Conservation (phyloP, 345 rosid genomes). For the Draba incana region DNA sequence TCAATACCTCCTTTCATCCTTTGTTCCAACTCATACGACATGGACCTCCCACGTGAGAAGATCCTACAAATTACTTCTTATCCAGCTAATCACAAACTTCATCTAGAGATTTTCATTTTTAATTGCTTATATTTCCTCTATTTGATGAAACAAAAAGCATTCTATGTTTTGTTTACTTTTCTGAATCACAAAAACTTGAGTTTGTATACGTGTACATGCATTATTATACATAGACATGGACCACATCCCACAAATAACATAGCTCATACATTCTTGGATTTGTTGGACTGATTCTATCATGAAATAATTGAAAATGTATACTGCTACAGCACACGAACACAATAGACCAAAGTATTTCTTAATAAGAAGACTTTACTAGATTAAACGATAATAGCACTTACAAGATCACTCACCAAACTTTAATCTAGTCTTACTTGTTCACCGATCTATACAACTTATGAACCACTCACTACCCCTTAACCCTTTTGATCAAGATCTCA, state of each 20-base stretch:
- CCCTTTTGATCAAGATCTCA: too few relatives aligned
- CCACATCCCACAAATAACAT: neutral
- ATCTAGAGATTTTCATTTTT: neutral
- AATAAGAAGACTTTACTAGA: too few relatives aligned
- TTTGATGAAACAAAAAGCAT: too few relatives aligned
- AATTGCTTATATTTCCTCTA: too few relatives aligned
- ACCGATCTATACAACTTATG: too few relatives aligned
- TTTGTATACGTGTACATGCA: neutral
- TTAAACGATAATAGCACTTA: too few relatives aligned
- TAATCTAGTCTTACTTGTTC: too few relatives aligned
- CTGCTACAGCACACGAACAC: too few relatives aligned
- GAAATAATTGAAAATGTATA: neutral
- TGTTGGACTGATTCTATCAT: neutral
- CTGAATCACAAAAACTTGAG: neutral
- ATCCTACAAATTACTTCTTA: constrained; percentile 21
- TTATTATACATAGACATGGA: neutral
- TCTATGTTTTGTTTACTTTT: too few relatives aligned
- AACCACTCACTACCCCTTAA: too few relatives aligned
- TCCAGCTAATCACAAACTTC: constrained; percentile 26
- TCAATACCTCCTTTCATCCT: neutral
- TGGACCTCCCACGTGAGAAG: constrained; percentile 20
- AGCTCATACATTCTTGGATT: neutral
- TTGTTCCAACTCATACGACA: constrained; percentile 24
- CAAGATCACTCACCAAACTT: too few relatives aligned
- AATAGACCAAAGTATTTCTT: too few relatives aligned